phyloP scores from a whole-genome alignment of 108 stramenopile genomes.

The Schizochytrium sp. region DNA sequence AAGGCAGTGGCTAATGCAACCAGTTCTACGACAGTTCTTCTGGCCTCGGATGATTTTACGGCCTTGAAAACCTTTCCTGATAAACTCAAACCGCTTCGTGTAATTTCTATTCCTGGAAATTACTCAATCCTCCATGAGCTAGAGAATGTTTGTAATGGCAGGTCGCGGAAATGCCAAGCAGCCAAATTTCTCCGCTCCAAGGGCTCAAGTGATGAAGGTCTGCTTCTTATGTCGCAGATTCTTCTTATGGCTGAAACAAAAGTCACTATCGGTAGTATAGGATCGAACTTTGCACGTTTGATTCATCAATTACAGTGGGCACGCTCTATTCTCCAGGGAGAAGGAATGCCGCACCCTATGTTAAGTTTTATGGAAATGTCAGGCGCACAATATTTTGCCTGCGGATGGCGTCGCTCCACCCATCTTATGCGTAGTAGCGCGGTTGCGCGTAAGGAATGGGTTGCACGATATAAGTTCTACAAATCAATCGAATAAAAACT shows the following conservation, averaged over 20 bases:
- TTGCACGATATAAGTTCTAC: constrained; percentile 32
- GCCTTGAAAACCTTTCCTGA: constrained; percentile 7
- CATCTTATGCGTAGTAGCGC: background rate
- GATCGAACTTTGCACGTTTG: constrained; percentile 49
- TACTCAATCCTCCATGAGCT: background rate
- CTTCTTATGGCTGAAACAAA: constrained; percentile 40
- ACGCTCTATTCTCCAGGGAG: background rate
- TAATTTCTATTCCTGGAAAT: constrained; percentile 11
- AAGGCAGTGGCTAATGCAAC: constrained; percentile 10
- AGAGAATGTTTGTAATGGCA: constrained; percentile 13
- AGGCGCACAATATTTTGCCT: constrained; percentile 36
- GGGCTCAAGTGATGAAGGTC: background rate
- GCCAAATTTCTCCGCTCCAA: background rate
- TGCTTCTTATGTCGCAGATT: constrained; percentile 25
- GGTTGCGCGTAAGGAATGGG: constrained; percentile 3
- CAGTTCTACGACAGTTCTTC: background rate
- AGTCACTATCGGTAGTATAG: constrained; percentile 44
- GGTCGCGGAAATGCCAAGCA: background rate
- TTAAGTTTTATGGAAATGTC: constrained; percentile 41
- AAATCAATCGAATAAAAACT: constrained; percentile 7
- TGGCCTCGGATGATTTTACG: constrained; percentile 28
- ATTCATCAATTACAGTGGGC: constrained; percentile 58
- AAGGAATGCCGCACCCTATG: constrained; percentile 6
- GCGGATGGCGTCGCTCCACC: constrained; percentile 19
- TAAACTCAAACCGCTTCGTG: constrained; percentile 1